These are phyloP conservation scores for Torulaspora pretoriensis DNA, from an alignment of 1,139 yeast species.

Conservation along the genomic window DNA sequence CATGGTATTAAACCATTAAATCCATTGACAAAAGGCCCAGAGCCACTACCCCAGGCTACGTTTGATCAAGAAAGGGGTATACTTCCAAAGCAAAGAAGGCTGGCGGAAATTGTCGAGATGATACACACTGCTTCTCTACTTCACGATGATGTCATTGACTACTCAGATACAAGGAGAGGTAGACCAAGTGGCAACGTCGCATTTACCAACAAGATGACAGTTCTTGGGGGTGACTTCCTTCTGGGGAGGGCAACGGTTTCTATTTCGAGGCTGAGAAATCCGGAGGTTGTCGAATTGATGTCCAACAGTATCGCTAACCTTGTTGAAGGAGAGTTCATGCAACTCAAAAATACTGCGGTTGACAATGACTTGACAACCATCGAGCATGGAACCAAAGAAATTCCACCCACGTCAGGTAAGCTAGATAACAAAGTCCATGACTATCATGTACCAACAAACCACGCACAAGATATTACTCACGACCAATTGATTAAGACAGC, in stretches of 20 bases:
- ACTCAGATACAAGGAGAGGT: slow-evolving; percentile 86
- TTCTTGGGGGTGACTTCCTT: slow-evolving; percentile 91
- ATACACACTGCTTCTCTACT: slow-evolving; percentile 95
- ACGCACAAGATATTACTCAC: slow-evolving; percentile 50
- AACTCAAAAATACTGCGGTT: slow-evolving; percentile 83
- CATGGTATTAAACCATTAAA: slow-evolving; percentile 91
- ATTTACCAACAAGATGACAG: slow-evolving; percentile 95
- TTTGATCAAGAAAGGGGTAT: slow-evolving; percentile 63
- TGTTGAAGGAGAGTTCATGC: slow-evolving; percentile 99
- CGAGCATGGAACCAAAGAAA: slow-evolving; percentile 47
- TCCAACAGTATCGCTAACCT: slow-evolving; percentile 94
- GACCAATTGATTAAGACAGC: slow-evolving; percentile 76
- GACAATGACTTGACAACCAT: slow-evolving; percentile 41
- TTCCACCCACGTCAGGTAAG: slow-evolving; percentile 63
- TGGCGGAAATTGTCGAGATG: slow-evolving; percentile 98
- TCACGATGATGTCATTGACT: slow-evolving; percentile 96
- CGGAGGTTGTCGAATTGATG: slow-evolving; percentile 94
- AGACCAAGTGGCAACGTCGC: slow-evolving; percentile 90
- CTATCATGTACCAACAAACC: slow-evolving; percentile 45
- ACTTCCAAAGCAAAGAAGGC: slow-evolving; percentile 86
- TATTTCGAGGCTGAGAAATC: slow-evolving; percentile 84
- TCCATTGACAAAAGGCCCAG: slow-evolving; percentile 81
- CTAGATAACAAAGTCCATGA: slow-evolving; percentile 59
- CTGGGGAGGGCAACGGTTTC: slow-evolving; percentile 96
- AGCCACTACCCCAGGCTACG: slow-evolving; percentile 50